A percentile compares a stretch with the other conserved stretches of the same genome.
phyloP scores from a whole-genome alignment of 2,329 filamentous ascomycete genomes.

The Curvularia spicifera region DNA sequence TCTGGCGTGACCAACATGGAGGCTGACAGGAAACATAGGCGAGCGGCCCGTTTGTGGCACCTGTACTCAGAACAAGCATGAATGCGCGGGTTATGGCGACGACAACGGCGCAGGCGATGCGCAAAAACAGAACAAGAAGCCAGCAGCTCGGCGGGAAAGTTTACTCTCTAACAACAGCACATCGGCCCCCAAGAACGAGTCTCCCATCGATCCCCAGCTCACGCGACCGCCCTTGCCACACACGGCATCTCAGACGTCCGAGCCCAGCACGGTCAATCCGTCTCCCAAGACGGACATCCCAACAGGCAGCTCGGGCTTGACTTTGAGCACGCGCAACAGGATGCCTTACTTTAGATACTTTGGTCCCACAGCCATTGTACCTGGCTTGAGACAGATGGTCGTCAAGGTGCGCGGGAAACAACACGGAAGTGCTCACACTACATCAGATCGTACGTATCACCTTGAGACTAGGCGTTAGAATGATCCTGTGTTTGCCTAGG shows the following conservation, averaged over 20 bases:
- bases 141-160: constrained; percentile 25
- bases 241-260: constrained; percentile 30
- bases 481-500: not conserved
- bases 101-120: constrained; percentile 37
- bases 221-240: constrained; percentile 35
- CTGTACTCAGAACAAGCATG: constrained; percentile 56
- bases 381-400: constrained; percentile 92
- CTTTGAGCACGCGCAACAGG: constrained; percentile 63
- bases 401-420: constrained; percentile 73
- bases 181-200: constrained; percentile 23
- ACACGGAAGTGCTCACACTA: constrained; percentile 64
- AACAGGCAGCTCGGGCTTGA: constrained; percentile 34
- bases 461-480: not conserved
- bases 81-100: constrained; percentile 56
- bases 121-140: constrained; percentile 32
- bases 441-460: constrained; percentile 55
- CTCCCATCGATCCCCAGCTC: constrained; percentile 34
- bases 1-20: not conserved
- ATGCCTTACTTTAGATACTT: constrained; percentile 93
- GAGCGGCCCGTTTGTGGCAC: constrained; percentile 54
- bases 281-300: constrained; percentile 32
- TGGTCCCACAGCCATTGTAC: constrained; percentile 87
- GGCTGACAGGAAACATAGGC: constrained; percentile 26
- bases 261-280: constrained; percentile 25
- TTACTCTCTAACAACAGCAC: constrained; percentile 17